Base-by-base conservation (phyloP, 2,329 filamentous ascomycete species). In the Didymella glomerata region DNA sequence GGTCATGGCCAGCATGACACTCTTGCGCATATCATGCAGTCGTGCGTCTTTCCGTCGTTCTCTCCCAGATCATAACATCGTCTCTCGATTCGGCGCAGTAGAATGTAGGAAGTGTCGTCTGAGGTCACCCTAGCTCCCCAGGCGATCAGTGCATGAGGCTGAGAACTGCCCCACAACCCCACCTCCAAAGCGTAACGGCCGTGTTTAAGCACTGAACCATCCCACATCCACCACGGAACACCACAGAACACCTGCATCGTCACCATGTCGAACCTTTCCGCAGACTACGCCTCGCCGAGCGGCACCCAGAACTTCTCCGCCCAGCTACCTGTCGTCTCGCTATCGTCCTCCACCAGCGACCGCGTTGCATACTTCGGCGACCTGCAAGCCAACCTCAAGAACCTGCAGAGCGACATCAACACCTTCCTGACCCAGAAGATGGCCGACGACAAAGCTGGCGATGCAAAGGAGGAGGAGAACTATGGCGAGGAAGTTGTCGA, bases 401-500 rank as follows among this genome's bases (percentile, higher is more conserved):
- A 81, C 9, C 78, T 90, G n/a, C 91, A 93, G 73, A 83, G 83
- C 56, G 79, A 83, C 49, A 80, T 93, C 73, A 94, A 94, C 77
- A 80, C 79, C 63, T 88, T 90, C 73, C 82, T 94, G 59, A 93
- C 91, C 5, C 74, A 81, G 51, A 86, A 88, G 57, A 93, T 93
- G 91, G 89, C 89, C 36, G 83, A 90, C 61, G 90, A 93, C 72
- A 90, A 88, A 71, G 70, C 58, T 48, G 70, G 58, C 24, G 75
- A 78, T 48, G 76, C 52, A 78, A 76, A 74, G 54, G 77, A 80
- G 30, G 90, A 92, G 72, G 86, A 91, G 69, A 90, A 93, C 72
- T 96, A 97, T 73, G 93, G 92, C 47, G 93, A 96, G 76, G 92
- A 96, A 75, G 85, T 88, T 24, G 80, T 85, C 13, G 87, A 89